Evolutionary conservation across 805 yeast genomes (phyloP).

Genomic region (Ogataea pignaliae): DNA sequence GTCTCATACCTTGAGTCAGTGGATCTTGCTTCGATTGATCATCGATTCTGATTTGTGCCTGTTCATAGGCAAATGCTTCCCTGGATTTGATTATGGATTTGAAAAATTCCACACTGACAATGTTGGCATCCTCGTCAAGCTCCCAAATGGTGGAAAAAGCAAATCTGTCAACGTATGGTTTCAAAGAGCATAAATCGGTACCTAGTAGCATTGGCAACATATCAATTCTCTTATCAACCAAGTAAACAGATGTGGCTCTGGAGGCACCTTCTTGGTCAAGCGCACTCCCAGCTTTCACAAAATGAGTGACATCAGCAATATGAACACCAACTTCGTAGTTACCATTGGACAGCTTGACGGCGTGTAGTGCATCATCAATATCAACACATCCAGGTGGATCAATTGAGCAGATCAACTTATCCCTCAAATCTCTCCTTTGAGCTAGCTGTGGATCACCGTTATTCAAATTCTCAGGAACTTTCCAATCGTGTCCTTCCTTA

Average conservation of each 20-base stretch:
- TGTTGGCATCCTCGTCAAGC: slow-evolving; percentile 78
- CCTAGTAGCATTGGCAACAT: slow-evolving; percentile 96
- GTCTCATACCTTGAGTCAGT: slow-evolving; percentile 84
- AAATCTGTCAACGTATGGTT: slow-evolving; percentile 92
- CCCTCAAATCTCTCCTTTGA: slow-evolving; percentile 81
- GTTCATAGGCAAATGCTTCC: slow-evolving; percentile 91
- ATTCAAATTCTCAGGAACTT: slow-evolving; percentile 63
- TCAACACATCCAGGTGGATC: slow-evolving; percentile 99
- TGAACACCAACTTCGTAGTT: slow-evolving; percentile 97
- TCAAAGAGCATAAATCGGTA: slow-evolving; percentile 91
- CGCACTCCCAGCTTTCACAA: slow-evolving; percentile 89
- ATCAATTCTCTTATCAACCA: slow-evolving; percentile 97
- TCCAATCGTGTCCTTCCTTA: slow-evolving; percentile 89
- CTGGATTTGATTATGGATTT: slow-evolving; percentile 88
- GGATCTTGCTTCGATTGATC: slow-evolving; percentile 74
- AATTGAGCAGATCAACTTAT: slow-evolving; percentile 85
- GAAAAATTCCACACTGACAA: slow-evolving; percentile 70
- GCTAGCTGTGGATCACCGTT: slow-evolving; percentile 50
- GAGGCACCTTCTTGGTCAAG: slow-evolving; percentile 95
- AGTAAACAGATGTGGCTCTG: slow-evolving; percentile 94
- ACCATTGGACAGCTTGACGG: slow-evolving; percentile 79
- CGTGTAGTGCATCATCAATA: slow-evolving; percentile 97
- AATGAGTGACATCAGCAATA: slow-evolving; percentile 97
- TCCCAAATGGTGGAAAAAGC: slow-evolving; percentile 98
- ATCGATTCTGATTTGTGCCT: slow-evolving; percentile 89